Evolutionary conservation across 1,284 basidiomycete species (phyloP).

Genomic region (Fistulinella staudtii): DNA sequence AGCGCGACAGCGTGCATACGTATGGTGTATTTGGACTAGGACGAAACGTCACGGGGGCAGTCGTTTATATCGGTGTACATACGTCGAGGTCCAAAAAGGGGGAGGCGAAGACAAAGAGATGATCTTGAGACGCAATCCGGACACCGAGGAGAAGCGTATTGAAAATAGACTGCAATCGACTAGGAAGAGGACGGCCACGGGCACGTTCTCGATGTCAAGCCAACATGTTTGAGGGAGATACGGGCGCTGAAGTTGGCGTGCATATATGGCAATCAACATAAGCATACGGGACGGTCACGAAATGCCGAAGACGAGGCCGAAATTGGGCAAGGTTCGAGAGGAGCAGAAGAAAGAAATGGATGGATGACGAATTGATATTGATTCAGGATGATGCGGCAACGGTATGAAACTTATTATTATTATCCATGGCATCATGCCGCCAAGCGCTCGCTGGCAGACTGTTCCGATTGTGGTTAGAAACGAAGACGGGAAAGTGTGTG

Average conservation of each 20-base stretch:
- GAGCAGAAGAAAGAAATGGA: background rate
- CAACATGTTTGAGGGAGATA: conserved; percentile 10
- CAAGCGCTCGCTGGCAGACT: conserved; percentile 3
- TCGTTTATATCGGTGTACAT: conserved; percentile 1
- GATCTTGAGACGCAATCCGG: background rate
- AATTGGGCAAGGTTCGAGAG: background rate
- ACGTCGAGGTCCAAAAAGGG: conserved; percentile 7
- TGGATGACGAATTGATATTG: background rate
- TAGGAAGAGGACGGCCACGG: background rate
- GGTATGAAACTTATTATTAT: background rate
- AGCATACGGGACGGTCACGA: conserved; percentile 1
- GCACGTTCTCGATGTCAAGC: background rate
- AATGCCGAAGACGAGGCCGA: conserved; percentile 1
- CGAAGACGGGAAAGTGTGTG: conserved; percentile 6
- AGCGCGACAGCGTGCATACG: background rate
- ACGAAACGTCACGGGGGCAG: conserved; percentile 2
- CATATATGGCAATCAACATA: conserved; percentile 1
- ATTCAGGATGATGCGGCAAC: background rate
- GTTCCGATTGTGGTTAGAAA: conserved; percentile 8
- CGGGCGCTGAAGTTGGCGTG: conserved; percentile 10
- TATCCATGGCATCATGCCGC: background rate
- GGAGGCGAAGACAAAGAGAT: background rate
- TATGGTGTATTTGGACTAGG: conserved; percentile 1
- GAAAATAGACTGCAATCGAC: background rate
- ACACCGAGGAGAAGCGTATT: background rate